Percentiles rank a stretch among this genome's conserved stretches.
Evolutionary conservation across 352 stramenopile genomes (phyloP).

Genomic region (Phytophthora brassicae): DNA sequence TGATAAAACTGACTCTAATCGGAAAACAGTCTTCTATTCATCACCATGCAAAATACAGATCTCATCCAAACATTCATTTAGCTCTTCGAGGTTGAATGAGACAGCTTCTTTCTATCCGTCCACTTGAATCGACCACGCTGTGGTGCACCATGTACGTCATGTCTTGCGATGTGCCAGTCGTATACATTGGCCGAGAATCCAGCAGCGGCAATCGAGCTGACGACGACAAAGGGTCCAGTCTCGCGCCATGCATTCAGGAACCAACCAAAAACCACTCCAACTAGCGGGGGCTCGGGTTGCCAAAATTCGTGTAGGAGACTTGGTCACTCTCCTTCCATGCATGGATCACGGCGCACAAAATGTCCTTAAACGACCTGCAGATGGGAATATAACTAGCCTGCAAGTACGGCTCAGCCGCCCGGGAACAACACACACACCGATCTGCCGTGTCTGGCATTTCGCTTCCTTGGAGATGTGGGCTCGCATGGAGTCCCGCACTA

Average conservation of each 20-base stretch:
- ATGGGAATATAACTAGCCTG: constrained; percentile 8
- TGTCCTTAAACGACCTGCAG: constrained; percentile 16
- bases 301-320: not conserved
- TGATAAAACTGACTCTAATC: too few species aligned
- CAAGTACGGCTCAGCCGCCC: constrained; percentile 3
- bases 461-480: constrained; percentile 19
- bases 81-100: not conserved
- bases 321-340: constrained; percentile 14
- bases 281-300: not conserved
- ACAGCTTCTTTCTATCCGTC: not conserved
- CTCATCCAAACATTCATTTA: too few species aligned
- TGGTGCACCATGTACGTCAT: constrained; percentile 2
- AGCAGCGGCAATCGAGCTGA: not conserved
- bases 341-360: not conserved
- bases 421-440: constrained; percentile 3
- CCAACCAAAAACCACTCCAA: not conserved
- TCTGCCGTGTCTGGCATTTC: constrained; percentile 3
- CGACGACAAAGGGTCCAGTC: not conserved
- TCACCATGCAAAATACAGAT: too few species aligned
- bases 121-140: not conserved
- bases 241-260: constrained; percentile 4
- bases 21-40: too few species aligned
- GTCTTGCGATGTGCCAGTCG: not conserved
- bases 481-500: not conserved
- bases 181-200: not conserved